Conservation (phyloP, 306 rosid species). For the Prosopis cineraria region DNA sequence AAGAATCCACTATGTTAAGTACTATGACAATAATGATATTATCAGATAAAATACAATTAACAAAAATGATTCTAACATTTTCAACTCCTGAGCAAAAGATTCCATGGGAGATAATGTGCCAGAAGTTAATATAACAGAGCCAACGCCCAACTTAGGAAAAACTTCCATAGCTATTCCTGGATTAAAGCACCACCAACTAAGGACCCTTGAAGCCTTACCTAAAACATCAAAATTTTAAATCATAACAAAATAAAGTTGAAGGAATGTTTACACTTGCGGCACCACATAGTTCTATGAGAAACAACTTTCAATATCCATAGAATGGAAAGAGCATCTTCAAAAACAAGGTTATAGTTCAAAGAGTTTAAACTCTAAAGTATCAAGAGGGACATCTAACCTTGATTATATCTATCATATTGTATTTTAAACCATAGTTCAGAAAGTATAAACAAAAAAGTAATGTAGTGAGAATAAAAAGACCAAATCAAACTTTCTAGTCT, state of each 20-base stretch:
- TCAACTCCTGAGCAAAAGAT: conserved; percentile 88
- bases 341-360: conserved; percentile 14
- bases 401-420: background rate
- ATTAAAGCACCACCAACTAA: conserved; percentile 99
- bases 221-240: conserved; percentile 38
- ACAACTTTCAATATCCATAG: conserved; percentile 21
- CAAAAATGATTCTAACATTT: conserved; percentile 58
- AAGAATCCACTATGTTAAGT: conserved; percentile 35
- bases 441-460: background rate
- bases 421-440: background rate
- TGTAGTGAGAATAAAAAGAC: background rate
- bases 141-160: conserved; percentile 62
- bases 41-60: conserved; percentile 31
- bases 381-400: conserved; percentile 27
- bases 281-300: conserved; percentile 12
- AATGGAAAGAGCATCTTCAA: conserved; percentile 24
- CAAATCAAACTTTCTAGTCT: background rate
- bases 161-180: conserved; percentile 96
- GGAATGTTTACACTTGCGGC: conserved; percentile 19
- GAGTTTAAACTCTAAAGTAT: background rate
- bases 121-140: conserved; percentile 91
- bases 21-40: conserved; percentile 31
- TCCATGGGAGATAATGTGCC: conserved; percentile 95
- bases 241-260: conserved; percentile 33
- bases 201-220: conserved; percentile 84